Base-by-base conservation (phyloP, 179 eudicot species). In the Heliamphora ciliata region DNA sequence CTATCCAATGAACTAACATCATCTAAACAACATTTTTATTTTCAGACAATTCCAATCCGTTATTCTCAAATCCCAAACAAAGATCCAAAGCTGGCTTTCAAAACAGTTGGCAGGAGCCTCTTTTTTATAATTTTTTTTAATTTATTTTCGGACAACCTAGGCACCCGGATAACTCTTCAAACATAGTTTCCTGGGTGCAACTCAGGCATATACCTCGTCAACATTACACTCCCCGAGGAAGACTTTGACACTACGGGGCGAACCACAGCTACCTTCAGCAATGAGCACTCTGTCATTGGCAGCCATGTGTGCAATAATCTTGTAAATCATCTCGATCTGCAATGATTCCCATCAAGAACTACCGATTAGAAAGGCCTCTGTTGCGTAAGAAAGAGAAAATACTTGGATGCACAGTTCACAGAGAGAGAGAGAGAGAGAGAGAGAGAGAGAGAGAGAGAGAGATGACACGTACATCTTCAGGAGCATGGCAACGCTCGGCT, bases 261-360 rank as follows among this genome's bases (percentile, higher is more conserved):
- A 93, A 74, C 99, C 99, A 55, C 97, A 97, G 85, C 82, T 84
- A 59, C 99, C 98, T 84, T 94, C 99, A 1, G 94, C 95, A 10
- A 94, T 84, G 21, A 97, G 86, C 3, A 95, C 98, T 94, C 99
- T 90, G 75, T 97, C 99, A 15, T 97, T 97, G 64, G 98, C 99
- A 70, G 99, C 93, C 97, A 97, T 97, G 86, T 97, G 97, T 4
- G 95, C 94, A 0, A 97, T 87, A 4, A 97, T 93, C 91, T 97
- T 97, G 91, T 93, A 93, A 8, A 97, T 93, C 98, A 97, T 97
- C 86, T 97, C 99, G 87, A 97, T 92, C 99, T 97, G 92, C 73
- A 77, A 76, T 3, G 44, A 63, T 5, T 48, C 40, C 40, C 40
- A 31, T 4, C 51, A 63, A 6, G 8, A 51, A 70, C 21, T 48